These are phyloP conservation scores for Ailanthus altissimus DNA, from an alignment of 345 rosid species.

Conservation along the genomic window DNA sequence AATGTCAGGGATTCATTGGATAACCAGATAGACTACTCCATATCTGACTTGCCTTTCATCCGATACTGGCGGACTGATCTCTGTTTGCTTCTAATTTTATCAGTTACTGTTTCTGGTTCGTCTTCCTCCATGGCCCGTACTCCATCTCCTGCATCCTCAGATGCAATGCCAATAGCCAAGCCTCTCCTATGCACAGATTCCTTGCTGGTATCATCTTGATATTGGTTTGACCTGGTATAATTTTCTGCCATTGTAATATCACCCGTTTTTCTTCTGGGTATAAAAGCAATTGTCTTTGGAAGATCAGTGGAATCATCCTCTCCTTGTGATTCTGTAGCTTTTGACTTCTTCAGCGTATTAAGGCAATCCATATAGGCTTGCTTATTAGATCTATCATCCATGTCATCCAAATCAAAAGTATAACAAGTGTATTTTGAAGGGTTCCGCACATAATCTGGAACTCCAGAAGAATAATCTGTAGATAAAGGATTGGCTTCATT, in stretches of 20 bases:
- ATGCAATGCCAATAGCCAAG: constrained; percentile 41
- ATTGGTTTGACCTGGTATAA: constrained; percentile 27
- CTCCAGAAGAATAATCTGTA: constrained; percentile 28
- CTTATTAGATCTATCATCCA: constrained; percentile 67
- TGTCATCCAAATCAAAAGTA: constrained; percentile 56
- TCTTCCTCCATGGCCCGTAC: constrained; percentile 74
- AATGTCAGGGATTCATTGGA: background rate
- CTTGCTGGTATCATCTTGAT: constrained; percentile 29
- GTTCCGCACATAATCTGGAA: constrained; percentile 78
- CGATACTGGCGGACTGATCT: constrained; percentile 64
- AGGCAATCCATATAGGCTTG: constrained; percentile 67
- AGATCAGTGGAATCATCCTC: constrained; percentile 47
- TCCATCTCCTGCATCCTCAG: constrained; percentile 37
- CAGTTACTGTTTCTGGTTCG: constrained; percentile 39
- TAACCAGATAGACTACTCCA: constrained; percentile 29
- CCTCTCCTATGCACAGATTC: constrained; percentile 32
- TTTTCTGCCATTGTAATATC: constrained; percentile 31
- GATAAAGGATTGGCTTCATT: too few relatives aligned
- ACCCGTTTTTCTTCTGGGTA: constrained; percentile 56
- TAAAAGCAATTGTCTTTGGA: constrained; percentile 59
- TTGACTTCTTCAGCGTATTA: constrained; percentile 38
- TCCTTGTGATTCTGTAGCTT: constrained; percentile 18
- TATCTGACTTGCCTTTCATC: constrained; percentile 39
- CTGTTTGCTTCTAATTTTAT: constrained; percentile 18
- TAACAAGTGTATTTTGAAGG: constrained; percentile 77